Evolutionary conservation across 2,329 filamentous ascomycete species (phyloP), one percentile per base, ranked within the genome.

Genomic region (Diaporthe australafricana): DNA sequence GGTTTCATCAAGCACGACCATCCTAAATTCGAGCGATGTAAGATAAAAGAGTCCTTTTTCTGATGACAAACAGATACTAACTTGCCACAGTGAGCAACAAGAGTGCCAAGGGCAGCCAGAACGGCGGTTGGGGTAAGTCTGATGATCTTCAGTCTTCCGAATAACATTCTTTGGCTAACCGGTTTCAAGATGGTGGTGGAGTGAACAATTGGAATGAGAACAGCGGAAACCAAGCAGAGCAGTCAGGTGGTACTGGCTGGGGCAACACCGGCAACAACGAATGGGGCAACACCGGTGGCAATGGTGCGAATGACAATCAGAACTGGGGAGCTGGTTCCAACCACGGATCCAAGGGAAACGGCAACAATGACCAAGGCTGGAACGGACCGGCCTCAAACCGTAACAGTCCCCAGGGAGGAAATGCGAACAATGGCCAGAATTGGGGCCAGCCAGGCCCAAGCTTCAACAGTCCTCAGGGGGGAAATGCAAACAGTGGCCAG

Each of bases 41-140:
- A 67, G 71, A 27, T 20, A 1, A 17, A 45, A 5, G 16, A 35
- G 5, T 11, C 16, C 3, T 45, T 12, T 20, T 5, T 25, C 16
- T 22, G 17, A n/a, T 38, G 1, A 22, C n/a, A 16, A 48, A 35
- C 16, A 32, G 35, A 20, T 63, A 35, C 67, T 70, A n/a, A 70
- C 50, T 45, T 50, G 22, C 16, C 12, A 20, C 48, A 71, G 72
- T 35, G 22, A 63, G 50, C 14, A 57, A 68, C 40, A 71, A 40
- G 12, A 66, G 50, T 38, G 68, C 48, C 30, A 68, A 40, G 45
- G 62, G 69, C 4, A 71, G 69, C 60, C 62, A 63, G 16, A 71
- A 68, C 22, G 42, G 30, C n/a, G 55, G 40, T 5, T 60, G 48
- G 25, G 65, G 71, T 73, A 63, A 68, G 69, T 48, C 12, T 11